A percentile compares a stretch with the other conserved stretches of the same genome.
Conservation (phyloP, 257 asterid genomes). For the Solanum clarkiae region DNA sequence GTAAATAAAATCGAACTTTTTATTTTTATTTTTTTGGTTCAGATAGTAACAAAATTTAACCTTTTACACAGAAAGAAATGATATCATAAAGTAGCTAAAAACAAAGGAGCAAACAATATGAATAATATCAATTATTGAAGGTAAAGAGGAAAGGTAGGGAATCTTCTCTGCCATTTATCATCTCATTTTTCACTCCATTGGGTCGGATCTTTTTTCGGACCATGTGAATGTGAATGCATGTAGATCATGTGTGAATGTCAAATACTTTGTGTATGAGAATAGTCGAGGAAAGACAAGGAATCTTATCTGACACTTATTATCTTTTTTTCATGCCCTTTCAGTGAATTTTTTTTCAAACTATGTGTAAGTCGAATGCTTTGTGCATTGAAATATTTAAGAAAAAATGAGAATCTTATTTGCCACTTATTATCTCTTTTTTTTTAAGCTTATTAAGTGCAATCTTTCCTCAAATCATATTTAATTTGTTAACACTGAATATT, state of each 20-base stretch:
- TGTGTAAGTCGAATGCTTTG: too few relatives aligned
- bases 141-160: conserved; percentile 19
- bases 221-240: accelerated
- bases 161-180: conserved; percentile 28
- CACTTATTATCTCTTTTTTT: background rate
- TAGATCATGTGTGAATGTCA: too few relatives aligned
- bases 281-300: too few relatives aligned
- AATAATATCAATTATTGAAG: conserved; percentile 23
- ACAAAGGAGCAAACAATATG: conserved; percentile 25
- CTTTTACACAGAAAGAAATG: conserved; percentile 38
- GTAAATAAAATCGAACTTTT: background rate
- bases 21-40: background rate
- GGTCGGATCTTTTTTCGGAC: background rate
- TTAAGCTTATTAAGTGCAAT: background rate
- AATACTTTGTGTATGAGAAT: too few relatives aligned
- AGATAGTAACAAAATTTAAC: conserved; percentile 34
- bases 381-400: background rate
- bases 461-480: too few relatives aligned
- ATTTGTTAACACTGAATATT: too few relatives aligned
- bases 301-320: too few relatives aligned
- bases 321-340: too few relatives aligned
- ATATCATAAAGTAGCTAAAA: conserved; percentile 14
- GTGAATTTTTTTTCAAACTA: too few relatives aligned
- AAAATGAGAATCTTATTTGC: background rate
- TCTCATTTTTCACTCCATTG: background rate